Percentiles rank a stretch among this genome's conserved stretches.
Evolutionary conservation across 345 rosid species (phyloP).

Genomic region (Laguncularia racemosa): DNA sequence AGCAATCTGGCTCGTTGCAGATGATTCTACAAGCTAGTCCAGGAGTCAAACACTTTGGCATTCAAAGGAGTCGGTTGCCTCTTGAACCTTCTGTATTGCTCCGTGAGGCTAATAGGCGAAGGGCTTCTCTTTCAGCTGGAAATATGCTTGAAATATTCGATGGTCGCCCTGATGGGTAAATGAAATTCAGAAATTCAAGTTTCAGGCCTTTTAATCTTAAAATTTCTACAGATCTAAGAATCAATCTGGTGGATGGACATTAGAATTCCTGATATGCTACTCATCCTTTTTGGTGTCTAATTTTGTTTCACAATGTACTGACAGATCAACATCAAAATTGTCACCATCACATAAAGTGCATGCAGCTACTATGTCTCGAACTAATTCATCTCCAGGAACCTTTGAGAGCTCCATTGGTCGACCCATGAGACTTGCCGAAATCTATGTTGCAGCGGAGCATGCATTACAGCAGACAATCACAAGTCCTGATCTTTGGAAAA

Average conservation of each 20-base stretch:
- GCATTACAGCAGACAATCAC: slow-evolving; percentile 72
- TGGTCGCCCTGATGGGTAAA: slow-evolving; percentile 80
- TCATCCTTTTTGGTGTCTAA: slow-evolving; percentile 1
- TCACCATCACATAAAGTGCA: slow-evolving; percentile 38
- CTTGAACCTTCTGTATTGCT: slow-evolving; percentile 90
- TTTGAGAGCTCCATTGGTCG: slow-evolving; percentile 76
- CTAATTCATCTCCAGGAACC: slow-evolving; percentile 78
- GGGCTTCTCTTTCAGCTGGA: slow-evolving; percentile 99
- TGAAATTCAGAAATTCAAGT: slow-evolving; percentile 12
- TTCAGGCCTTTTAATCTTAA: too few species aligned
- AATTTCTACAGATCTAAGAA: neutral
- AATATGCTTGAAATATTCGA: slow-evolving; percentile 61
- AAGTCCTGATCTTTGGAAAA: slow-evolving; percentile 53
- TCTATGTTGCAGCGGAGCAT: slow-evolving; percentile 90
- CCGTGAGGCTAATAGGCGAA: slow-evolving; percentile 91
- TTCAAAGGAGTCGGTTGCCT: slow-evolving; percentile 83
- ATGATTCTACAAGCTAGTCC: slow-evolving; percentile 72
- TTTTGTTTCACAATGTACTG: slow-evolving; percentile 17
- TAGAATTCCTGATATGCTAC: too few species aligned
- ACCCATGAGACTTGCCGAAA: slow-evolving; percentile 97
- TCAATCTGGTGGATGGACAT: too few species aligned
- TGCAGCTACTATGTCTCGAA: slow-evolving; percentile 47
- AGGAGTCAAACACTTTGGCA: slow-evolving; percentile 70
- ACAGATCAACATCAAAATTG: slow-evolving; percentile 65
- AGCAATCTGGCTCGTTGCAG: slow-evolving; percentile 27